phyloP scores from a whole-genome alignment of 805 yeast species.

The Metschnikowia colocasiae region DNA sequence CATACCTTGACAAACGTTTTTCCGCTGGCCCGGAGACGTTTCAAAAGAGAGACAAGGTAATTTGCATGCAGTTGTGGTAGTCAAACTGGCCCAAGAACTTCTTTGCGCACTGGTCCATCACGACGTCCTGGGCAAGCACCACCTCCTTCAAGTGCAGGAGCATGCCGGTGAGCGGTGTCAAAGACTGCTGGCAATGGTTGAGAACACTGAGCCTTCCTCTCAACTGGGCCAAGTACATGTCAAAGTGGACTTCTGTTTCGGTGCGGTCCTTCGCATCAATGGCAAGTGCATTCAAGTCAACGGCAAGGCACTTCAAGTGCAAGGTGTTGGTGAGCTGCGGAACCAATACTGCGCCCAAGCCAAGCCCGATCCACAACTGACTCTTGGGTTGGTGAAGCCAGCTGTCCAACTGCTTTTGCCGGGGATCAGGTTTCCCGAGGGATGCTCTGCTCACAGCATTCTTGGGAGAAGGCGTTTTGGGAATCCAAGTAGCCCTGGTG shows the following conservation, averaged over 20 bases:
- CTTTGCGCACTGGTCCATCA: background rate
- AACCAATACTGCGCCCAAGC: background rate
- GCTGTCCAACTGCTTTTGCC: too few species aligned
- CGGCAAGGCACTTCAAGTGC: background rate
- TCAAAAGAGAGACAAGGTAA: background rate
- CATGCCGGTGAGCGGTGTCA: too few species aligned
- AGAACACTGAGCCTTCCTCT: too few species aligned
- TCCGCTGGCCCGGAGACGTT: background rate
- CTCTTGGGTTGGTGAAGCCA: background rate
- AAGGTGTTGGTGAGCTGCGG: background rate
- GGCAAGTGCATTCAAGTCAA: background rate
- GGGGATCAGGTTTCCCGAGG: too few species aligned
- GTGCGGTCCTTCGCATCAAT: too few species aligned
- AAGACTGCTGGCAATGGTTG: too few species aligned
- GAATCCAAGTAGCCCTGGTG: too few species aligned
- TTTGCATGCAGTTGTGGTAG: background rate
- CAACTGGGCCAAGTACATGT: too few species aligned
- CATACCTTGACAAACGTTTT: background rate
- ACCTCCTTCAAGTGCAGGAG: background rate
- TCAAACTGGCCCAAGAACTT: background rate
- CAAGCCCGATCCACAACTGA: background rate
- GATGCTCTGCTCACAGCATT: too few species aligned
- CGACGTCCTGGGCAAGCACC: background rate
- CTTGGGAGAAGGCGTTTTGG: too few species aligned
- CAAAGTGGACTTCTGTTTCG: too few species aligned